Base-by-base conservation (phyloP, 805 yeast species). In the Cyberlindnera galapagoensis region DNA sequence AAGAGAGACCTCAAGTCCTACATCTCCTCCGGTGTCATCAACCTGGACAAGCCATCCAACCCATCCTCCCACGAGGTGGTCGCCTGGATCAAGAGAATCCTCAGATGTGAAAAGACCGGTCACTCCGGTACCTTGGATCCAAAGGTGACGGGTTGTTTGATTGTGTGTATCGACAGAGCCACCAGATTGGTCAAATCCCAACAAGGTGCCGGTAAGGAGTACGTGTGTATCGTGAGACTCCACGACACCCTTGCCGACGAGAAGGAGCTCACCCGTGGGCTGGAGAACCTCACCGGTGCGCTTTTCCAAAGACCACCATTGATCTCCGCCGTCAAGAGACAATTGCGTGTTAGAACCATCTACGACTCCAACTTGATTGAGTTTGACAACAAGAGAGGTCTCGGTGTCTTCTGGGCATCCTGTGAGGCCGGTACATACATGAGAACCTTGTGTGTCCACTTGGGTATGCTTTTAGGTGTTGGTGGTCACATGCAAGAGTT, bases 401-500 rank as follows among this genome's bases (percentile, higher is more conserved):
- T 92, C 42, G 95, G 95, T 68, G 97, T 92, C 21, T 92, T 92
- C 70, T 92, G 98, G 98, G 98, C 97, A 39, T 83, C 95, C 25
- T 92, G 98, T 74, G 98, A 92, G 71, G 98, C 98, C 41, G 98
- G 98, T 67, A 92, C 98, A 40, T 92, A 92, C 67, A 92, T 92
- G 96, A 83, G 98, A 75, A 92, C 98, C 31, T 69, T 92, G 52
- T 92, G 98, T 80, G 98, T 92, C 36, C 98, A 92, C 65, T 69
- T 92, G 54, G 98, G 98, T 68, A 88, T 92, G 95, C 72, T 92
- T 39, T 72, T 92, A 47, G 97, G 97, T 54, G 97, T 87, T 49
- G 98, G 98, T 62, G 98, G 97, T 49, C 98, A 92, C 69, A 92
- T 92, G 98, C 98, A 92, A 74, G 98, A 92, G 68, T 80, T 92